Percentiles rank a stretch among this genome's conserved stretches.
phyloP scores from a whole-genome alignment of 345 rosid genomes.

The Cardiospermum halicacabum region DNA sequence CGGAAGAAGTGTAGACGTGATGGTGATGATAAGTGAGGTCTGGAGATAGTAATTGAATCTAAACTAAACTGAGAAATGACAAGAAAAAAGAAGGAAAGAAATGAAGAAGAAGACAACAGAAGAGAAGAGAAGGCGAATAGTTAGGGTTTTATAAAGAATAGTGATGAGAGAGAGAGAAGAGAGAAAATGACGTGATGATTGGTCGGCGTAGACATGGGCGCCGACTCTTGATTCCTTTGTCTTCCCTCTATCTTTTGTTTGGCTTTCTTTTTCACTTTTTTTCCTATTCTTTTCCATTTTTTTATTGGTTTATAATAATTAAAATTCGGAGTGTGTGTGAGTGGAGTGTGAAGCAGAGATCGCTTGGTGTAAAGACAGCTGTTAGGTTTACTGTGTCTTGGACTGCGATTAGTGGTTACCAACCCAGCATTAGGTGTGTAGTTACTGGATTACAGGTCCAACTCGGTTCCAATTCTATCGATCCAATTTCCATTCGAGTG shows the following conservation, averaged over 20 bases:
- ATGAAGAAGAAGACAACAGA: not conserved
- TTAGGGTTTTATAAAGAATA: conserved; percentile 22
- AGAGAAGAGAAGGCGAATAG: not conserved
- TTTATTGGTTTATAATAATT: not conserved
- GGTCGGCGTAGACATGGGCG: conserved; percentile 58
- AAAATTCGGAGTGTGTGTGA: not conserved
- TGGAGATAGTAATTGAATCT: not conserved
- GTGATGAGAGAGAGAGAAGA: conserved; percentile 9
- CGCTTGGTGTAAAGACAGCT: conserved; percentile 12
- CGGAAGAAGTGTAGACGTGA: conserved; percentile 39
- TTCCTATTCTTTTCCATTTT: not conserved
- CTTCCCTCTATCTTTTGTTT: conserved; percentile 18
- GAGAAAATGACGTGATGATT: conserved; percentile 26
- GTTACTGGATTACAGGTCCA: too few relatives aligned
- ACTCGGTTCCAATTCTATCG: too few relatives aligned
- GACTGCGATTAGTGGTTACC: not conserved
- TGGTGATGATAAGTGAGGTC: not conserved
- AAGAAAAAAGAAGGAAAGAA: not conserved
- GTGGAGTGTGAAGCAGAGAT: conserved; percentile 1
- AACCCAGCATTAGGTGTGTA: too few relatives aligned
- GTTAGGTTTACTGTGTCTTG: not conserved
- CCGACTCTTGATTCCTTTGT: conserved; percentile 51
- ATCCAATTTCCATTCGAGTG: too few relatives aligned
- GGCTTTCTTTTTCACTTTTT: not conserved
- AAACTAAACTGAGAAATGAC: not conserved